Percentiles rank a stretch among this genome's conserved stretches.
Conservation (phyloP, 495 filamentous ascomycete genomes). For the Neurospora sp. region DNA sequence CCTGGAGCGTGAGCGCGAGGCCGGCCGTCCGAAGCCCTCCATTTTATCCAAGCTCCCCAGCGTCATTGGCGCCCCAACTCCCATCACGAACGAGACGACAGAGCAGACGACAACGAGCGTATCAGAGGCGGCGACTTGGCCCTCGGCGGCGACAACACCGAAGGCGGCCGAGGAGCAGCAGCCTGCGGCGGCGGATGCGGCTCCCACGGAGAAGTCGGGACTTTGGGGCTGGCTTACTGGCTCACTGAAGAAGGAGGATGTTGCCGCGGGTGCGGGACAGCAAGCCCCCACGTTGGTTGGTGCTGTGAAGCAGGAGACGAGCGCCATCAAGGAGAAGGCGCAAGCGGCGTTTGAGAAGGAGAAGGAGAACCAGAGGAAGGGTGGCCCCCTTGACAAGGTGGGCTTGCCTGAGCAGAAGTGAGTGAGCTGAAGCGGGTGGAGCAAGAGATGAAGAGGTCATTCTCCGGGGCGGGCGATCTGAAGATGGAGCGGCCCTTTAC, state of each 20-base stretch:
- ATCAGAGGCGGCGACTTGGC: slow-evolving; percentile 10
- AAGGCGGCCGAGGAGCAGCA: slow-evolving; percentile 28
- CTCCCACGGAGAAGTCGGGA: slow-evolving; percentile 3
- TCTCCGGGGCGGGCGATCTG: slow-evolving; percentile 1
- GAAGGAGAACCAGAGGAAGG: slow-evolving; percentile 37
- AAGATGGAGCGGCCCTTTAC: slow-evolving; percentile 12
- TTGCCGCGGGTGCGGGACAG: slow-evolving; percentile 25
- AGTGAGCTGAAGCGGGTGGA: slow-evolving; percentile 9
- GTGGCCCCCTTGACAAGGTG: slow-evolving; percentile 38
- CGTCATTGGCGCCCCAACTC: slow-evolving; percentile 16
- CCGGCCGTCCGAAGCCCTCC: slow-evolving; percentile 10
- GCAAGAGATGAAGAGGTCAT: background rate
- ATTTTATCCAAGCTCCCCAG: slow-evolving; percentile 27
- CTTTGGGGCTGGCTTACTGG: slow-evolving; percentile 31
- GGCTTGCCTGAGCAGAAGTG: slow-evolving; percentile 17
- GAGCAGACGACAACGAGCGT: background rate
- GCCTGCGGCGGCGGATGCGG: slow-evolving; percentile 9
- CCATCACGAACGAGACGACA: background rate
- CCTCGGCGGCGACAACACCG: background rate
- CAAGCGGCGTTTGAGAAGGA: slow-evolving; percentile 40
- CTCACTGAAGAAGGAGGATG: slow-evolving; percentile 49
- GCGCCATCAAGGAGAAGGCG: slow-evolving; percentile 22
- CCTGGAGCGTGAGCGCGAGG: slow-evolving; percentile 19
- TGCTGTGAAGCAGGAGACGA: slow-evolving; percentile 26
- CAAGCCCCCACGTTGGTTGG: slow-evolving; percentile 19